Base-by-base conservation (phyloP, 768 basidiomycete genomes). In the Termitomyces sp. region DNA sequence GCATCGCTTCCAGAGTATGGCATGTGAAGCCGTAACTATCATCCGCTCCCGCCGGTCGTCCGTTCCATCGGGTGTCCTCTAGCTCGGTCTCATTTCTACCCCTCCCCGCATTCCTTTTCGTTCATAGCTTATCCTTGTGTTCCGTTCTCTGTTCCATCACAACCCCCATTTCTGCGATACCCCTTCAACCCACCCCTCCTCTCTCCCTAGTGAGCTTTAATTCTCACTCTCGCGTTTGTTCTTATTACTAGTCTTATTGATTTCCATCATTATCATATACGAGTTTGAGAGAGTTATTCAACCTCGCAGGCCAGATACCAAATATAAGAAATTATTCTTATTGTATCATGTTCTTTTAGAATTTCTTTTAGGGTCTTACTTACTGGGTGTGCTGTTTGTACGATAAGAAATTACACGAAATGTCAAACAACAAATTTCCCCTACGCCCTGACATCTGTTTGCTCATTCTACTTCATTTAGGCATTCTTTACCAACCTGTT, bases 1-100 rank as follows among this genome's bases (percentile, higher is more conserved):
- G 64, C 66, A 58, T 64, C 69, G n/a, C 60, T 71, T 43, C 69
- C 71, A 36, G 68, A 69, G 49, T 73, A 71, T 57, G 59, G 65
- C 48, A 64, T 72, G 48, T 70, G 58, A 68, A 48, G 50, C 29
- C 44, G 56, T 36, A 56, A 5, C 20, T 54, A 57, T 55, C 51
- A 52, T 27, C 63, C 58, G 56, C 47, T 18, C 36, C 31, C n/a
- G 46, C 14, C 37, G 42, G 31, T 10, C 29, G 34, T 26, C 31
- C 56, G 44, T 41, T 34, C 36, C 26, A 43, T 42, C 55, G 39
- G 36, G 53, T 20, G 29, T 24, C n/a, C 34, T 46, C 22, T 50
- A 32, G 34, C 29, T 54, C 48, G 37, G 31, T 27, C 5, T 34
- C 16, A 22, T 47, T 37, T 46, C 22, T 27, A 48, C 49, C 43